Conservation (phyloP, 148 eudicot genomes). For the Arctostaphylos glauca region DNA sequence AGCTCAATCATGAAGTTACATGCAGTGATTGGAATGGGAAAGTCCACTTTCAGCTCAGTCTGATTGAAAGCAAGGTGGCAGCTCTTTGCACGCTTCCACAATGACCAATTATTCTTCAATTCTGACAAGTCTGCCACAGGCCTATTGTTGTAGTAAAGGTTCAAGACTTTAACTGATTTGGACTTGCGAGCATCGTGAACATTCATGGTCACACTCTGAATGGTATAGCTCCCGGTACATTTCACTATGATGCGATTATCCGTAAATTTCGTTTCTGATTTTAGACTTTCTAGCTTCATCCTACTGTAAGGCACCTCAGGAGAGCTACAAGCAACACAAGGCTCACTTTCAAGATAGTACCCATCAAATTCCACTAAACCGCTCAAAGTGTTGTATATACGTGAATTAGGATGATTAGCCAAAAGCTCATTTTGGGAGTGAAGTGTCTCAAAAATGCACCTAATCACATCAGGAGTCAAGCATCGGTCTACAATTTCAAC, state of each 20-base stretch:
- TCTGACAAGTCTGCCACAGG: slow-evolving; percentile 98
- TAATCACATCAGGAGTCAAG: slow-evolving; percentile 82
- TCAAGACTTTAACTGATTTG: slow-evolving; percentile 96
- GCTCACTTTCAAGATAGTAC: slow-evolving; percentile 98
- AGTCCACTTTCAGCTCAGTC: slow-evolving; percentile 93
- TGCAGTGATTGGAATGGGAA: slow-evolving; percentile 97
- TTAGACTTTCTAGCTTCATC: slow-evolving; percentile 94
- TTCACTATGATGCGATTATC: slow-evolving; percentile 98
- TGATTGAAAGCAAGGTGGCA: slow-evolving; percentile 95
- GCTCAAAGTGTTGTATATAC: slow-evolving; percentile 92
- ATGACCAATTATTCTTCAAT: slow-evolving; percentile 94
- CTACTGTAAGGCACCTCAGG: slow-evolving; percentile 96
- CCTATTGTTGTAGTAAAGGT: slow-evolving; percentile 95
- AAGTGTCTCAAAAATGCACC: slow-evolving; percentile 84
- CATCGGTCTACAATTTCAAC: slow-evolving; percentile 78
- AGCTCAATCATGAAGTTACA: slow-evolving; percentile 99
- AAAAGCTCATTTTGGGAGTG: slow-evolving; percentile 89
- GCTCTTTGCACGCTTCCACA: slow-evolving; percentile 99
- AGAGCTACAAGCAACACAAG: slow-evolving; percentile 99
- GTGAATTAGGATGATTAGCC: slow-evolving; percentile 99
- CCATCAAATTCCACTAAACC: slow-evolving; percentile 99
- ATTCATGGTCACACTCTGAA: slow-evolving; percentile 97
- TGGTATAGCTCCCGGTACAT: slow-evolving; percentile 98
- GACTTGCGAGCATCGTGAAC: slow-evolving; percentile 99
- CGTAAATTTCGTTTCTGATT: slow-evolving; percentile 94